A percentile compares a stretch with the other conserved stretches of the same genome.
phyloP scores from a whole-genome alignment of 108 stramenopile species.

The Cylindrotheca closterium region DNA sequence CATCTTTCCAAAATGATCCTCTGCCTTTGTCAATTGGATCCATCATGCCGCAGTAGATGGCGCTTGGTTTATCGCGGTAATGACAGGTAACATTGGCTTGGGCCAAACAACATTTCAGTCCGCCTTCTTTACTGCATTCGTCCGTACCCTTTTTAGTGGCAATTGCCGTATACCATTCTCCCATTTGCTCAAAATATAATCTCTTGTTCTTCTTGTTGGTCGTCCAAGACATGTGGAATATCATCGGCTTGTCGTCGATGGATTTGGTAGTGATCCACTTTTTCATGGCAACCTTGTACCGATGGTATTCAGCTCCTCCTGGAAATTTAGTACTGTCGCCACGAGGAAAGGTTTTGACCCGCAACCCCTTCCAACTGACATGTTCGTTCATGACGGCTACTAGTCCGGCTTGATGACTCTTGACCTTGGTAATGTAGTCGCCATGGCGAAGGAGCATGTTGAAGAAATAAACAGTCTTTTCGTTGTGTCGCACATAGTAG shows the following conservation, averaged over 20 bases:
- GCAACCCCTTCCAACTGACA: conserved; percentile 56
- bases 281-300: conserved; percentile 29
- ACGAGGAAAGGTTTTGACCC: conserved; percentile 58
- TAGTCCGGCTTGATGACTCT: conserved; percentile 72
- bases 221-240: conserved; percentile 78
- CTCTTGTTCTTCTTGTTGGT: conserved; percentile 76
- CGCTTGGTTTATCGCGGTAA: conserved; percentile 79
- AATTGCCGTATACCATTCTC: conserved; percentile 76
- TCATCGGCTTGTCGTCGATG: conserved; percentile 28
- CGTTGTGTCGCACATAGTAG: conserved; percentile 75
- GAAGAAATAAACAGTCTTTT: conserved; percentile 55
- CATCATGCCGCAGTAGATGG: conserved; percentile 59
- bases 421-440: conserved; percentile 55
- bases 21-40: conserved; percentile 53
- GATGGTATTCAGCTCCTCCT: conserved; percentile 53
- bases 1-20: conserved; percentile 50
- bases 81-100: conserved; percentile 69
- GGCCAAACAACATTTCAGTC: conserved; percentile 56
- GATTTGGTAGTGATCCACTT: conserved; percentile 19
- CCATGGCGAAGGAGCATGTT: conserved; percentile 46
- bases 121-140: not conserved
- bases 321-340: conserved; percentile 42
- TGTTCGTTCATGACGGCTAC: conserved; percentile 55
- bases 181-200: conserved; percentile 60
- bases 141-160: not conserved